These are phyloP conservation scores for Gaeumannomyces sp. DNA, from an alignment of 2,329 filamentous ascomycete genomes.

Conservation along the genomic window DNA sequence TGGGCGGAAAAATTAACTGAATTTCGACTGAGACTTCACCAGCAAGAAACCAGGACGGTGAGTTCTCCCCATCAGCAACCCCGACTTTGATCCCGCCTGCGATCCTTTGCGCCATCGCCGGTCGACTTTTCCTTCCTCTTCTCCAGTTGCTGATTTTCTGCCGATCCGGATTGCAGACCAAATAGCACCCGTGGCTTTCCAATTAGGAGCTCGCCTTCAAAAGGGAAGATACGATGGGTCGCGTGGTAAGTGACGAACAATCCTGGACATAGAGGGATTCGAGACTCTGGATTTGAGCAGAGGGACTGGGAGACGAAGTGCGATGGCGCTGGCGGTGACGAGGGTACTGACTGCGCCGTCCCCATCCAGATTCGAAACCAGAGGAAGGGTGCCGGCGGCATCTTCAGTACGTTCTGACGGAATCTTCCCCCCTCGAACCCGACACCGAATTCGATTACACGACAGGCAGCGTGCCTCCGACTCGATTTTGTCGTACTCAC, in stretches of 20 bases:
- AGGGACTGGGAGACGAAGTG: too few relatives aligned
- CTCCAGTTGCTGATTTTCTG: constrained; percentile 6
- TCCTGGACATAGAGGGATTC: background rate
- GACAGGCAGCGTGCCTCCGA: background rate
- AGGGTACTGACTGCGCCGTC: background rate
- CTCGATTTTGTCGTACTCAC: background rate
- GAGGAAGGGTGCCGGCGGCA: constrained; percentile 54
- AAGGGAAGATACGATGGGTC: constrained; percentile 42
- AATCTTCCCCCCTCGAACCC: constrained; percentile 11
- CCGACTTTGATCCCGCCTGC: background rate
- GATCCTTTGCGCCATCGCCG: background rate
- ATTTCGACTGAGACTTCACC: background rate
- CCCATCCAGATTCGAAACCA: constrained; percentile 53
- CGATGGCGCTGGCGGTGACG: background rate
- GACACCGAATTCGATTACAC: constrained; percentile 5
- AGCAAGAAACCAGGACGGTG: background rate
- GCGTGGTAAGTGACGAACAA: constrained; percentile 34
- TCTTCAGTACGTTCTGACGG: constrained; percentile 35
- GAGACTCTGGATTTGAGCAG: background rate
- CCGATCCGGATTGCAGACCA: constrained; percentile 6
- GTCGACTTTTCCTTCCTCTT: constrained; percentile 2
- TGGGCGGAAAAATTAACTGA: constrained; percentile 3
- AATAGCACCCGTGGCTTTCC: constrained; percentile 9
- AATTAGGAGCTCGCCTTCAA: constrained; percentile 9
- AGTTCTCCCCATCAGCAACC: background rate